A percentile compares a stretch with the other conserved stretches of the same genome.
phyloP scores from a whole-genome alignment of 2,329 filamentous ascomycete genomes.

The Phyllosticta citrichinensis region DNA sequence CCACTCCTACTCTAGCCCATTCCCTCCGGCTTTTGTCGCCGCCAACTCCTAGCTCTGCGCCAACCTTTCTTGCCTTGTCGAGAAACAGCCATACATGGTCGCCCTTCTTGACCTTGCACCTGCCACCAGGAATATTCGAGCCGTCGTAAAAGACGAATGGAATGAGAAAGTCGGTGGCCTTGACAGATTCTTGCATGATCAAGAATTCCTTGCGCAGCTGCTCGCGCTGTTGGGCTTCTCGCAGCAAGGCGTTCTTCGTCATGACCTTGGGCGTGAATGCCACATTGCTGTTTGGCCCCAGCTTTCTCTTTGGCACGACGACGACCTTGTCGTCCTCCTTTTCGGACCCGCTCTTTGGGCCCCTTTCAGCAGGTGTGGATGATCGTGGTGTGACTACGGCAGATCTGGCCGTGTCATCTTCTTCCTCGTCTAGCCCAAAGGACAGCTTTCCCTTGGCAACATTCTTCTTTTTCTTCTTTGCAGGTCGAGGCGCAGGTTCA shows the following conservation, averaged over 20 bases:
- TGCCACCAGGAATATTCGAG: constrained; percentile 75
- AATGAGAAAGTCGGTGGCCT: constrained; percentile 77
- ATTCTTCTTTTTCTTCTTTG: constrained; percentile 49
- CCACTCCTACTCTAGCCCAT: constrained; percentile 89
- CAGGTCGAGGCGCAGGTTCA: constrained; percentile 39
- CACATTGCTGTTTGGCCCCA: constrained; percentile 54
- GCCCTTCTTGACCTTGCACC: constrained; percentile 82
- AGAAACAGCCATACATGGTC: constrained; percentile 89
- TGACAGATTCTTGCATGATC: constrained; percentile 72
- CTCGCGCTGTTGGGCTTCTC: constrained; percentile 70
- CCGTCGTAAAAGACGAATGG: constrained; percentile 98
- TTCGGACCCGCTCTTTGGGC: constrained; percentile 20
- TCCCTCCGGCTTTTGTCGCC: constrained; percentile 60
- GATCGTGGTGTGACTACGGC: constrained; percentile 29
- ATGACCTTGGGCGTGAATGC: constrained; percentile 59
- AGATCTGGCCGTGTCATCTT: constrained; percentile 38
- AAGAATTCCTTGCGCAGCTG: constrained; percentile 70
- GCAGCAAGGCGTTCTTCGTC: constrained; percentile 66
- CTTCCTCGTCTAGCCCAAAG: constrained; percentile 61
- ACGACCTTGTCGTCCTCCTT: constrained; percentile 20
- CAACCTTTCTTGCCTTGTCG: constrained; percentile 83
- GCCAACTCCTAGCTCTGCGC: constrained; percentile 69
- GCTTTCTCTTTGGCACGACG: constrained; percentile 38
- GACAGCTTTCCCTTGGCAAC: constrained; percentile 53
- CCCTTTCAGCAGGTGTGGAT: constrained; percentile 25